Evolutionary conservation across 805 yeast species (phyloP), one percentile per base, ranked within the genome.

Genomic region (Metschnikowia sp.): DNA sequence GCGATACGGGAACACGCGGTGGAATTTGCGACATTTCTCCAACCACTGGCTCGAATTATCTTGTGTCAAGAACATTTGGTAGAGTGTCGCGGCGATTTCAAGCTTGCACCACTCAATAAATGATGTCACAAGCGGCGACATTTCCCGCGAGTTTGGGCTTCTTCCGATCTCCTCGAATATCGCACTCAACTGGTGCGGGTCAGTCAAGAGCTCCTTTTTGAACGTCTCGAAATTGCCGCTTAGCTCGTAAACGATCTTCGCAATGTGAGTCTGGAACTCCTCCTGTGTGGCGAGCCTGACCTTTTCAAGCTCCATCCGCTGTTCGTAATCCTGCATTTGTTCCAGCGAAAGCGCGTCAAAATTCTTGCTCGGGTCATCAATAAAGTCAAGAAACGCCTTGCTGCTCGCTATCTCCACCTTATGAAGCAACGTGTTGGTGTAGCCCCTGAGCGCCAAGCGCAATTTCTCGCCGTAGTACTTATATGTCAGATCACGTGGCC

Each of bases 101-200:
- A 92, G 78, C 51, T 89, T 82, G 50, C 85, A 79, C 88, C 96
- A 85, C 55, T 87, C 89, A 36, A 88, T 73, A 53, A 91, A 83
- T 40, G 87, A 78, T 52, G 75, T 74, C 38, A 90, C 70, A 34
- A 86, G 73, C 2, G 86, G 85, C 6, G 92, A 79, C 41, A 89
- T 69, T 8, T 86, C 80, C 10, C 66, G 66, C 7, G 87, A 75
- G 11, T 68, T 70, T 0, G 69, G 63, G 35, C 82, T 77, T 3
- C 64, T 61, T 44, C 85, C 84, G 26, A 94, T 70, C 56, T 89
- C 96, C 29, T 72, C 59, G 54, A 92, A 83, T 10, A 92, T 62
- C 15, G 75, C 69, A 3, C 78, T 66, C 19, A 91, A 65, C 4
- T 91, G 90, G 33, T 75, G 60, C 5, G 76, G 73, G 31, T 68